Conservation (phyloP, 805 yeast species). For the Candida ortonii region DNA sequence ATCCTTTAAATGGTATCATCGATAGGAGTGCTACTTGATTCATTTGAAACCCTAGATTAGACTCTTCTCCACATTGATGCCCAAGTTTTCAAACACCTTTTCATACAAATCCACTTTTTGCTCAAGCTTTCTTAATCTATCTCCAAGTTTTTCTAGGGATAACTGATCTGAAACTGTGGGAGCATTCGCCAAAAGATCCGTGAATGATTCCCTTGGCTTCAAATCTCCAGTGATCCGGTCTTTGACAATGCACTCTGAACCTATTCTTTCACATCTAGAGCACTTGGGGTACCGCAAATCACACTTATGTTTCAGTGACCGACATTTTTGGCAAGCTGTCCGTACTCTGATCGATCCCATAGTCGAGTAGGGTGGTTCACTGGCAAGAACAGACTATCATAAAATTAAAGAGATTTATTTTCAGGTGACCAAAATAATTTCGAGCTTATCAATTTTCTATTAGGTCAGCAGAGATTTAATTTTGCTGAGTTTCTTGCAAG, state of each 20-base stretch:
- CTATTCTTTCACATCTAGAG: constrained; percentile 19
- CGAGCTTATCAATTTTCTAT: no score
- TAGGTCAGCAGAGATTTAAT: no score
- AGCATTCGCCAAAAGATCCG: no score
- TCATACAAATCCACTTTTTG: constrained; percentile 3
- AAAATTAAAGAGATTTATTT: no score
- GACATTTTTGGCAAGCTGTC: constrained; percentile 26
- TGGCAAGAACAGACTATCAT: neutral
- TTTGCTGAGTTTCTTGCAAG: no score
- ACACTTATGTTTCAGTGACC: constrained; percentile 24
- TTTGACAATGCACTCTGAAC: constrained; percentile 18
- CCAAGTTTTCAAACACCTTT: constrained; percentile 4
- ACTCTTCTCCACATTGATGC: constrained; percentile 1
- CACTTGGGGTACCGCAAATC: constrained; percentile 25
- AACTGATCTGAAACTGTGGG: no score
- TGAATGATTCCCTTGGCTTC: constrained; percentile 8
- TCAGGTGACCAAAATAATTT: no score
- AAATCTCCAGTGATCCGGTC: constrained; percentile 16
- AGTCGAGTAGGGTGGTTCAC: neutral
- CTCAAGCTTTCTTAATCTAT: constrained; percentile 5
- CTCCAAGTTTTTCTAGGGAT: constrained; percentile 2
- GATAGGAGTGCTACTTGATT: constrained; percentile 16
- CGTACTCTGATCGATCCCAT: constrained; percentile 18
- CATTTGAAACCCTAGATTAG: constrained; percentile 5
- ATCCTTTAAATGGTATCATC: constrained; percentile 17